Percentiles rank a stretch among this genome's conserved stretches.
These are phyloP conservation scores for Physcia stellaris DNA, from an alignment of 495 filamentous ascomycete genomes.

Conservation along the genomic window DNA sequence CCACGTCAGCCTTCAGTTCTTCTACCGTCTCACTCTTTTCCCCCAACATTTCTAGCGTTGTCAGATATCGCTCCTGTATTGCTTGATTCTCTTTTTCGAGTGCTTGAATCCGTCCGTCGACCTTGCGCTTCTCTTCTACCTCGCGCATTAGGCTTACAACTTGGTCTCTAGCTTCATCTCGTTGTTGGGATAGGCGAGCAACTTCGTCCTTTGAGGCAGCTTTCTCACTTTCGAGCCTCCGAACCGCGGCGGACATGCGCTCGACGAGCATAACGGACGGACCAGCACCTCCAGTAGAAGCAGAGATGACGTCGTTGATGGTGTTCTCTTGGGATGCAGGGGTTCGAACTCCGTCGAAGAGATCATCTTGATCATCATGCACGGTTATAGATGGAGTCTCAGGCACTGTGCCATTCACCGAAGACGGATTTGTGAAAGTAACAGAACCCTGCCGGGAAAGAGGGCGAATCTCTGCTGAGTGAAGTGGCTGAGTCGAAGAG, in stretches of 20 bases:
- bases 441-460: slow-evolving; percentile 24
- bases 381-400: slow-evolving; percentile 39
- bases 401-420: slow-evolving; percentile 22
- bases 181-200: slow-evolving; percentile 58
- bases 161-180: slow-evolving; percentile 83
- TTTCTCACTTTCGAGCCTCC: slow-evolving; percentile 82
- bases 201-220: slow-evolving; percentile 76
- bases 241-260: slow-evolving; percentile 86
- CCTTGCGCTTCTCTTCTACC: slow-evolving; percentile 51
- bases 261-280: slow-evolving; percentile 94
- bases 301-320: slow-evolving; percentile 78
- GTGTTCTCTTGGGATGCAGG: slow-evolving; percentile 56
- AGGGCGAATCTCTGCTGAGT: slow-evolving; percentile 29
- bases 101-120: slow-evolving; percentile 42
- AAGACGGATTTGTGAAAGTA: slow-evolving; percentile 22
- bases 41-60: slow-evolving; percentile 84
- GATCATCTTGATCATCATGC: slow-evolving; percentile 44
- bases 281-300: slow-evolving; percentile 75
- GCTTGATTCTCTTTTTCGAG: slow-evolving; percentile 51
- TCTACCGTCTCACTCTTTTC: slow-evolving; percentile 94
- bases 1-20: slow-evolving; percentile 76
- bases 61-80: slow-evolving; percentile 59
- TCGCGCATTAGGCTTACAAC: slow-evolving; percentile 81
- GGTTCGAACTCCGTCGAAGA: slow-evolving; percentile 42
- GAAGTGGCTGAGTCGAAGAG: slow-evolving; percentile 30